A percentile compares a stretch with the other conserved stretches of the same genome.
Conservation (phyloP, 2,329 filamentous ascomycete genomes). For the Apiospora phragmitis region DNA sequence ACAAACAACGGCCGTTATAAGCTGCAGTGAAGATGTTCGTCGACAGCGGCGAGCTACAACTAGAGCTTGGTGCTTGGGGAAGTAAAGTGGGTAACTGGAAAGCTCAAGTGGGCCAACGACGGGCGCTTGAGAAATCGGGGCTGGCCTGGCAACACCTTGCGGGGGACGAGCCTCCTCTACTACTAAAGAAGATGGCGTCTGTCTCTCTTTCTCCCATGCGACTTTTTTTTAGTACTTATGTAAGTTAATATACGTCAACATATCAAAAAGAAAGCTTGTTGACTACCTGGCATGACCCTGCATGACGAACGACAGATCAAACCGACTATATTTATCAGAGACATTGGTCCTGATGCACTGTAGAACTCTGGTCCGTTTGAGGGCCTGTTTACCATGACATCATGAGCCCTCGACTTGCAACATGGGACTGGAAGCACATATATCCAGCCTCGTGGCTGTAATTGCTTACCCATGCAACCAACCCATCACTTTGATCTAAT, state of each 20-base stretch:
- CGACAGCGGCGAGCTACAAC: not conserved
- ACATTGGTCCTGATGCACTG: not conserved
- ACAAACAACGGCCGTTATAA: not conserved
- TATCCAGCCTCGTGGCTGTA: not conserved
- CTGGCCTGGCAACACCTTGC: not conserved
- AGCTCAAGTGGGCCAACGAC: not conserved
- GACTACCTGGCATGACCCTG: not conserved
- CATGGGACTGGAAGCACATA: not conserved
- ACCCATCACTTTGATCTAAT: not conserved
- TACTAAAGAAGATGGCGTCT: not conserved
- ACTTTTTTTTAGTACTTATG: not conserved
- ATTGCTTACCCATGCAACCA: not conserved
- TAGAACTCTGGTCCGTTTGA: not conserved
- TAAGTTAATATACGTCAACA: not conserved
- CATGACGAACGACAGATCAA: not conserved
- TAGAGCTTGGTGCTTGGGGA: not conserved
- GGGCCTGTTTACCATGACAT: not conserved
- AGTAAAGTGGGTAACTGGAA: not conserved
- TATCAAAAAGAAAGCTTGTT: not conserved
- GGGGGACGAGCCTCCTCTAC: not conserved
- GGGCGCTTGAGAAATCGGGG: not conserved
- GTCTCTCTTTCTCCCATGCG: not conserved
- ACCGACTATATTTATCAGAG: not conserved
- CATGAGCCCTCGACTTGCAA: not conserved
- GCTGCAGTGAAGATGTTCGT: not conserved